Evolutionary conservation across 768 basidiomycete genomes (phyloP), one percentile per base, ranked within the genome.

Genomic region (Coprinopsis marcescibilis): DNA sequence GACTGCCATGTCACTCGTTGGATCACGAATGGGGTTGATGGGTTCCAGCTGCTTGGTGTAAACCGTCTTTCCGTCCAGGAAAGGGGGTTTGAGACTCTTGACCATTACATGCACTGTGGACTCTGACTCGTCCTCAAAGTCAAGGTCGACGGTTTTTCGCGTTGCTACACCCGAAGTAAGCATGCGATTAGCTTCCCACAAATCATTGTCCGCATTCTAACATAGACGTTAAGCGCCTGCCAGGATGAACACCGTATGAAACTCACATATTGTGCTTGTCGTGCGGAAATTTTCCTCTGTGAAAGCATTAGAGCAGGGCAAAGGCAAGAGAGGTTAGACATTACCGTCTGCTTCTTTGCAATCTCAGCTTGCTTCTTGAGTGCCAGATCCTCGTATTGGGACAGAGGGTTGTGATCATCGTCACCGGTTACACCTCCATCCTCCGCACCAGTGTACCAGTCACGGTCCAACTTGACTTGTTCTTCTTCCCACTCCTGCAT

Each of bases 141-240:
- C 94, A 19, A 94, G 73, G 60, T 99, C 93, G 39, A 99, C 77
- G 3, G 80, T 72, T 54, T 81, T 87, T 26, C 89, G 84, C 7
- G 89, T 89, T 1, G 90, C 89, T 15, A 97, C 86, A 58, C 96
- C 96, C 2, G 96, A 98, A 0, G 90, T 91, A 8, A 91, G 72
- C 87, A 99, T 94, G 59, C 95, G 89, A 60, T 98, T 98, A 6
- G 89, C 89, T 70, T 99, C 96, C 96, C 96, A 99, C 10, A 95
- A 70, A 58, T 99, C 96, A 57, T 96, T 98, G 64, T 99, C 96
- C 19, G 91, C 91, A 57, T 98, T 97, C 89, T 94, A 3, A 49
- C 15, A 4, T 34, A 52, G 7, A 26, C 56, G 57, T 58, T 34
- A 4, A 62, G 47, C 32, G 20, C 19, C 15, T 2, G 11, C 10